Evolutionary conservation across 2,329 filamentous ascomycete species (phyloP), one percentile per base, ranked within the genome.

Genomic region (Lachnellula arida): DNA sequence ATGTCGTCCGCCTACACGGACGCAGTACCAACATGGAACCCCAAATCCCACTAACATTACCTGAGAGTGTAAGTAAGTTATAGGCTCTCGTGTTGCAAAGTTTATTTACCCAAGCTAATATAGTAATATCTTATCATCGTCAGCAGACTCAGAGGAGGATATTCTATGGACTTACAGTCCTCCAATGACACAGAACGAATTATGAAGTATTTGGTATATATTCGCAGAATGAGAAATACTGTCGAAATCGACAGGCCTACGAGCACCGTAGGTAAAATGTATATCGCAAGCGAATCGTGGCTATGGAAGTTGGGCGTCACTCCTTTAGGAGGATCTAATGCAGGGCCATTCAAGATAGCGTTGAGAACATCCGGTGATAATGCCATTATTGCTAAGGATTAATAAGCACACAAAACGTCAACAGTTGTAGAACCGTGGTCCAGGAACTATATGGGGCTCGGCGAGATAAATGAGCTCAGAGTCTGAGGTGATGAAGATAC

Each of bases 161-260:
- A 17, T 17, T 40, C 15, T 6, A 11, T 39, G 32, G 4, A 49
- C 52, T 49, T 43, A 54, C 52, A 49, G 40, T 54, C 52, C 43
- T 54, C 52, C 52, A 35, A 49, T 14, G 42, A 49, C 23, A 54
- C 11, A 15, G 52, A 39, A n/a, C 46, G 34, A 8, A 35, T 25
- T 32, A 54, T 54, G 7, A 37, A 25, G 19, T 46, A 14, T 25
- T 54, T 46, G 11, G 52, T 54, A 49, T 54, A 54, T 1, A 54
- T 32, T 23, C 52, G 46, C 44, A 54, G 42, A 11, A 43, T 34
- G 14, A 54, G 22, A 19, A 46, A 44, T 23, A 54, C 22, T 5
- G 52, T 54, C 19, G 52, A 49, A 19, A 49, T 35, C 3, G 17
- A 6, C 2, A 54, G 43, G 11, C 19, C 37, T 12, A 49, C 19